Percentiles rank a stretch among this genome's conserved stretches.
These are phyloP conservation scores for Globisporangium carolinianum DNA, from an alignment of 352 stramenopile species.

Conservation along the genomic window DNA sequence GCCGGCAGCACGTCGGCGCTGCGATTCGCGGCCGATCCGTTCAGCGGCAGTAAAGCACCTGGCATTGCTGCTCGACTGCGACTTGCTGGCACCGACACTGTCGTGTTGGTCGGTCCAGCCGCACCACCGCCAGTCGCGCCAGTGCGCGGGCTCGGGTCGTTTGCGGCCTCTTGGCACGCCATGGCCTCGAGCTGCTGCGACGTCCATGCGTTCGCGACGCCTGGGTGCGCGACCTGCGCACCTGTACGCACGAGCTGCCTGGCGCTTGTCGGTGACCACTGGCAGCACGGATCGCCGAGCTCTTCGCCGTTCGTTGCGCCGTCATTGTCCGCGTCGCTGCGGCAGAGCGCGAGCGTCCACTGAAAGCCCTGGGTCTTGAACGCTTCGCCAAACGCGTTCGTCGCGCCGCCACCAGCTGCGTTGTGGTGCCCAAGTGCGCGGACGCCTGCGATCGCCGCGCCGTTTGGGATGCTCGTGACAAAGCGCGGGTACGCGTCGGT, in stretches of 20 bases:
- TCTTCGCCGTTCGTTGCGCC: constrained; percentile 86
- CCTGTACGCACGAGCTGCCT: not conserved
- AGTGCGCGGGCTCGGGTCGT: not conserved
- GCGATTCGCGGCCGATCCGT: not conserved
- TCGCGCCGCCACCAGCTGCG: constrained; percentile 30
- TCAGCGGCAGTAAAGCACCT: not conserved
- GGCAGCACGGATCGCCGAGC: constrained; percentile 83
- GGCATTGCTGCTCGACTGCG: not conserved
- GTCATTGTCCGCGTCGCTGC: constrained; percentile 68
- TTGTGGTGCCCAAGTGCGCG: constrained; percentile 51
- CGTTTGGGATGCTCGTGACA: constrained; percentile 58
- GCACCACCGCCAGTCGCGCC: not conserved
- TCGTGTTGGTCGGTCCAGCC: not conserved
- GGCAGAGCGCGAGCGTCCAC: constrained; percentile 57
- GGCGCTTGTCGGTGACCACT: constrained; percentile 25
- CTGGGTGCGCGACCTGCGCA: constrained; percentile 19
- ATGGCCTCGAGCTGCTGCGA: constrained; percentile 12
- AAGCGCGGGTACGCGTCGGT: constrained; percentile 31
- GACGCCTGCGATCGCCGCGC: constrained; percentile 32
- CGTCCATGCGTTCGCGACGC: constrained; percentile 22
- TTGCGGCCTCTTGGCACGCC: constrained; percentile 11
- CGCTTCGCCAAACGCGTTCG: constrained; percentile 56
- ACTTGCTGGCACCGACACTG: not conserved
- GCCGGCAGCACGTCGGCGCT: not conserved
- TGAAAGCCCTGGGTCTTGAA: constrained; percentile 29